A percentile compares a stretch with the other conserved stretches of the same genome.
Conservation (phyloP, 257 asterid genomes). For the Rubia yunnanensis region DNA sequence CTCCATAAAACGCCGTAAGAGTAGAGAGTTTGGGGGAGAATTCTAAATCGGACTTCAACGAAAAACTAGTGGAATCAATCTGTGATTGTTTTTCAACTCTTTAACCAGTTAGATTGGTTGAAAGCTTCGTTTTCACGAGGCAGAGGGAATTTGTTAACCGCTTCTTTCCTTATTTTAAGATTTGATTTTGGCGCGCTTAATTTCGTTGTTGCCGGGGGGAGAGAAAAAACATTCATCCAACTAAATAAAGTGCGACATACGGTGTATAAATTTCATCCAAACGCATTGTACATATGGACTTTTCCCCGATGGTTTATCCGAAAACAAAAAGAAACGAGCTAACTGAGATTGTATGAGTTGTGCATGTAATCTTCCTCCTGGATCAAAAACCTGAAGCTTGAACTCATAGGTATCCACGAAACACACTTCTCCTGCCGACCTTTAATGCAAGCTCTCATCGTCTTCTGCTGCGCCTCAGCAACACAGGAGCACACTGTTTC, state of each 20-base stretch:
- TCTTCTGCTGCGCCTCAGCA: conserved; percentile 43
- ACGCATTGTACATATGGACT: too few species aligned
- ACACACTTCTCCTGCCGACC: conserved; percentile 51
- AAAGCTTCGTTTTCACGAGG: too few species aligned
- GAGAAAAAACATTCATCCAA: too few species aligned
- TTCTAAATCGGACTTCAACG: neutral
- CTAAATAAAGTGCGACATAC: too few species aligned
- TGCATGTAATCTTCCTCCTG: conserved; percentile 28
- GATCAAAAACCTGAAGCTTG: conserved; percentile 64
- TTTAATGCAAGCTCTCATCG: conserved; percentile 31
- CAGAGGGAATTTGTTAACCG: too few species aligned
- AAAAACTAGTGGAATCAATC: too few species aligned
- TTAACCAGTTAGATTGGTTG: neutral
- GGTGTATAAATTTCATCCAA: too few species aligned
- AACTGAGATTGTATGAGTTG: neutral
- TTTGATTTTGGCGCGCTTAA: neutral
- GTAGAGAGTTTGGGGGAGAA: too few species aligned
- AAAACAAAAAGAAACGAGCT: neutral
- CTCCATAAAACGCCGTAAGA: neutral
- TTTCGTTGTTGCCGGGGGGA: neutral
- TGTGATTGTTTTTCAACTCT: too few species aligned
- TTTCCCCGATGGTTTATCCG: too few species aligned
- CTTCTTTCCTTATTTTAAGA: neutral
- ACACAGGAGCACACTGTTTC: conserved; percentile 45
- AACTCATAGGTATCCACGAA: conserved; percentile 59